These are phyloP conservation scores for Coffea humblotiana DNA, from an alignment of 305 asterid genomes.

Conservation along the genomic window DNA sequence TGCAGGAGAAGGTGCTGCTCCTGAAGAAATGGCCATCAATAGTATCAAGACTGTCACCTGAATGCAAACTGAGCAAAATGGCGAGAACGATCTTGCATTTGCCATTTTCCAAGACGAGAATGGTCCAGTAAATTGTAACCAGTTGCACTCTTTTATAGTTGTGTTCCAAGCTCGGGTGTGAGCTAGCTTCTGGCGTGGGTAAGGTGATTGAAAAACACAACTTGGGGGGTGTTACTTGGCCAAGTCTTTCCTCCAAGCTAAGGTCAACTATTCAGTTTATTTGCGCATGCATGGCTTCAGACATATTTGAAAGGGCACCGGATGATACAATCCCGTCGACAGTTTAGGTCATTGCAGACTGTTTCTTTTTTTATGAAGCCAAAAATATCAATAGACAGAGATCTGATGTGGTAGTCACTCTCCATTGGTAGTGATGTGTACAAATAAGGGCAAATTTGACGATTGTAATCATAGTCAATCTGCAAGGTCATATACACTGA, in stretches of 20 bases:
- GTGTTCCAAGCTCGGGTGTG: background rate
- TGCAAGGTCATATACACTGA: background rate
- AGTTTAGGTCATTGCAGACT: background rate
- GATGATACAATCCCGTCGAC: background rate
- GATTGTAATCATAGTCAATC: background rate
- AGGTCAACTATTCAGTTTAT: conserved; percentile 2
- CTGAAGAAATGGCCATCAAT: background rate
- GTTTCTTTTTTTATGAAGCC: too few relatives aligned
- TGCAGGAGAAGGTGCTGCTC: background rate
- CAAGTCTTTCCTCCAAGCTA: background rate
- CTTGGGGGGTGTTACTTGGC: background rate
- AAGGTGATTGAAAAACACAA: too few relatives aligned
- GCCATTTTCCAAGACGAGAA: background rate
- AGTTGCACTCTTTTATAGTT: background rate
- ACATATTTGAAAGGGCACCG: too few relatives aligned
- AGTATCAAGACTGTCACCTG: background rate
- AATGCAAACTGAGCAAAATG: background rate
- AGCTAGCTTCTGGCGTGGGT: background rate
- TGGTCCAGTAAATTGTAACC: background rate
- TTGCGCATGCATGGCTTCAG: background rate
- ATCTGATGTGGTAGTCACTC: background rate
- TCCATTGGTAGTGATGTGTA: background rate
- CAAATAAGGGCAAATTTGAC: background rate
- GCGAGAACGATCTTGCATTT: background rate
- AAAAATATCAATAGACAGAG: background rate